Evolutionary conservation across 176 grass and related monocot genomes (phyloP), one percentile per base, ranked within the genome.

Genomic region (Thalia dealbata): DNA sequence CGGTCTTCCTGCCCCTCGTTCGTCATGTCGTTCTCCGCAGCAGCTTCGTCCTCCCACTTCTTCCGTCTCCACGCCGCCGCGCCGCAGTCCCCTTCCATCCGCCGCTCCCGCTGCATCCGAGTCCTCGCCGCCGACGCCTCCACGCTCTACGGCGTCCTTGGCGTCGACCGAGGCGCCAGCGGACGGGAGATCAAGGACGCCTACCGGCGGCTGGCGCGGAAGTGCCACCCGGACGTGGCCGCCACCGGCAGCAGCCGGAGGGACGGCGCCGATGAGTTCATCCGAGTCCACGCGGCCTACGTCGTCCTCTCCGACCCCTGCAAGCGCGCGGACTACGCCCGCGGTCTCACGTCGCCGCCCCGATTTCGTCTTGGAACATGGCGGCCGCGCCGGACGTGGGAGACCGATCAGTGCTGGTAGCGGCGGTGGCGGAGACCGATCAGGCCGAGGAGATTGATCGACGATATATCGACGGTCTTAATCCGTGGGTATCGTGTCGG

Each of bases 361-460:
- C 76, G 69, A 41, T 86, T 58, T 35, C 77, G 5, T 65, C 88
- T 78, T 84, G 0, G 75, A 61, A 29, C 32, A 77, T 44, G 52
- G 72, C 54, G n/a, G n/a, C n/a, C n/a, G n/a, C 84, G 75, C 51
- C 88, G 88, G 18, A 86, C 81, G 2, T 90, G 88, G 88, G 88
- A 86, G 78, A 90, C 88, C 3, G 84, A 90, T 61, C 84, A 90
- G 81, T 90, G 84, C 78, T 90, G 84, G 88, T 90, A 76, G 86
- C n/a, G n/a, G n/a, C n/a, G 15, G 15, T n/a, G n/a, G n/a, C n/a
- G n/a, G n/a, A n/a, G n/a, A n/a, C n/a, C n/a, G n/a, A n/a, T n/a
- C n/a, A n/a, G n/a, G n/a, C n/a, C n/a, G n/a, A n/a, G n/a, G n/a
- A n/a, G n/a, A n/a, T n/a, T n/a, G n/a, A n/a, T n/a, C n/a, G n/a